Evolutionary conservation across 163 green algal genomes (phyloP), one percentile per base, ranked within the genome.

Genomic region (Botryococcus braunii): DNA sequence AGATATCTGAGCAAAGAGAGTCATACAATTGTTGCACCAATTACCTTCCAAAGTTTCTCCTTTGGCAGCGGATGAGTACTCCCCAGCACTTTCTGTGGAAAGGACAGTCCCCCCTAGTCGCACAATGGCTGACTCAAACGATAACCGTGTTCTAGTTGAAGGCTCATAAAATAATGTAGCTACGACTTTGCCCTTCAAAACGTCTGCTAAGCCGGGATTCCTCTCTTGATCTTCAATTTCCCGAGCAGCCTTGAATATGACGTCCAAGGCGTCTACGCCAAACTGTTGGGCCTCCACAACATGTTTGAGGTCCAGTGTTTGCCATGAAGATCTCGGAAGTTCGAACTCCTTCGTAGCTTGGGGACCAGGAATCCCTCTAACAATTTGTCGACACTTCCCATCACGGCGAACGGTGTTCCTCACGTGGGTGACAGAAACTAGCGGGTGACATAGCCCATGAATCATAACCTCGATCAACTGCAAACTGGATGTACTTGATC

Each of bases 111-210:
- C 95, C 2, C 95, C 95, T 9, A 99, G 87, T 3, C 84, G 78
- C 7, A 74, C 79, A 89, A 99, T 98, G 4, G 95, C 95, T 0
- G 85, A 89, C 71, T 99, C 95, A 77, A 99, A 99, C 0, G 86
- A 96, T 3, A 99, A 83, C 11, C 95, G 80, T 25, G 95, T 99
- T 43, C 95, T 84, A 6, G 95, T 99, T 37, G 94, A 99, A 13
- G 95, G 95, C 82, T 99, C 95, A 77, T 99, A 99, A 75, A 99
- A 99, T 2, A 99, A 85, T 3, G 95, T 99, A 27, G 90, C 87
- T 92, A 98, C 98, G 13, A 97, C 79, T 65, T 87, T 87, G n/a
- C 95, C 95, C 21, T 95, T 72, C 43, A 99, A 77, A 68, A 87
- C 69, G 17, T 69, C 69, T 3, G 80, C 78, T 35, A 82, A 85